Conservation (phyloP, 2,329 filamentous ascomycete genomes). For the Aureobasidium melanogenum region DNA sequence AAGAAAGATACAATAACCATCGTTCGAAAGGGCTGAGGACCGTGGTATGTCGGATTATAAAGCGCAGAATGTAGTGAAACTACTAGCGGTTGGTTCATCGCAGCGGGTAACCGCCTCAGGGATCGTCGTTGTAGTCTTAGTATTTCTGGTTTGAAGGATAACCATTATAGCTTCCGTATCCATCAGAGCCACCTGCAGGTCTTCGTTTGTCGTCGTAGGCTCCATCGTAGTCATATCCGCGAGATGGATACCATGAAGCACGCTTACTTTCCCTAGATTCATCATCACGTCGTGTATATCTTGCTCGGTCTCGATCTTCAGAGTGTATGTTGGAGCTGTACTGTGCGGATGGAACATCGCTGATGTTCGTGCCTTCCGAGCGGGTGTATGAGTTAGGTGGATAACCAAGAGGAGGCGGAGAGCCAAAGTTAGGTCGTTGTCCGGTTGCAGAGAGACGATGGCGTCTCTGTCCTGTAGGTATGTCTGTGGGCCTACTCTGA, state of each 20-base stretch:
- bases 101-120: background rate
- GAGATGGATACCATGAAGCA: background rate
- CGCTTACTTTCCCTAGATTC: background rate
- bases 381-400: conserved; percentile 12
- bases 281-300: conserved; percentile 3
- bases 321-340: conserved; percentile 15
- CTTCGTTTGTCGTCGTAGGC: conserved; percentile 6
- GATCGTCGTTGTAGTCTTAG: background rate
- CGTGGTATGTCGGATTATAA: background rate
- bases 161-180: conserved; percentile 7
- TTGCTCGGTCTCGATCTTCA: conserved; percentile 6
- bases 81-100: background rate
- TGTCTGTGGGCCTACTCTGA: conserved; percentile 12
- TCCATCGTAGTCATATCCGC: conserved; percentile 1
- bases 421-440: background rate
- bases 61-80: background rate
- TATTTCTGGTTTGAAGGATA: background rate
- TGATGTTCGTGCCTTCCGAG: conserved; percentile 15
- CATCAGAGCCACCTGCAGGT: conserved; percentile 1
- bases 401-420: background rate
- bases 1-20: background rate
- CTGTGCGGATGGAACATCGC: conserved; percentile 13
- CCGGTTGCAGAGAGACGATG: conserved; percentile 12
- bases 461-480: conserved; percentile 6
- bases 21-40: no score